Percentiles rank a stretch among this genome's conserved stretches.
Conservation (phyloP, 2,329 filamentous ascomycete genomes). For the Aspergillaceae sp. region DNA sequence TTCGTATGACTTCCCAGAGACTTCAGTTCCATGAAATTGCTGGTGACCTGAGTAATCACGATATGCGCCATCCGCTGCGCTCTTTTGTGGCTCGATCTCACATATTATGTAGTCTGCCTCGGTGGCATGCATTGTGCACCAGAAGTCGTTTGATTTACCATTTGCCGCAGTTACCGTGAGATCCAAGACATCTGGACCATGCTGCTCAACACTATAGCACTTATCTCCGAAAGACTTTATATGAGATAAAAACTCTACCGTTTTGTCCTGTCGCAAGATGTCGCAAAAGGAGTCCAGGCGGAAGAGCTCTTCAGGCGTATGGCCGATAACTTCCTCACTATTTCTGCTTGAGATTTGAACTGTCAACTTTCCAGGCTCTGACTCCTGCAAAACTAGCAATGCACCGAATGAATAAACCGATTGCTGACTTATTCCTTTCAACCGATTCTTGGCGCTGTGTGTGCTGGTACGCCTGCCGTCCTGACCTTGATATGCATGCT, state of each 20-base stretch:
- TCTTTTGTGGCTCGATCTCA: conserved; percentile 63
- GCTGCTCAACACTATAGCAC: conserved; percentile 60
- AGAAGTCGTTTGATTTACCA: conserved; percentile 55
- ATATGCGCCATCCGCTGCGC: background rate
- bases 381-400: conserved; percentile 61
- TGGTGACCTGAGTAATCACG: background rate
- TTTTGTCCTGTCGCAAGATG: conserved; percentile 71
- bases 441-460: background rate
- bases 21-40: background rate
- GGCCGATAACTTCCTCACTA: conserved; percentile 62
- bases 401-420: conserved; percentile 71
- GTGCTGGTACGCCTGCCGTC: background rate
- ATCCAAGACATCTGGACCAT: conserved; percentile 77
- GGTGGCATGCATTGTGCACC: conserved; percentile 78
- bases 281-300: conserved; percentile 64
- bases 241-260: conserved; percentile 70
- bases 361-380: conserved; percentile 50
- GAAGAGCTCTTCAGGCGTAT: conserved; percentile 66
- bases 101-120: conserved; percentile 64
- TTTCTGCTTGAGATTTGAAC: conserved; percentile 74
- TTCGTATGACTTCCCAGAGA: background rate
- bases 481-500: background rate
- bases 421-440: conserved; percentile 47
- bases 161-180: conserved; percentile 55
- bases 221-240: conserved; percentile 76